These are phyloP conservation scores for Urtica urens DNA, from an alignment of 306 rosid species.

Conservation along the genomic window DNA sequence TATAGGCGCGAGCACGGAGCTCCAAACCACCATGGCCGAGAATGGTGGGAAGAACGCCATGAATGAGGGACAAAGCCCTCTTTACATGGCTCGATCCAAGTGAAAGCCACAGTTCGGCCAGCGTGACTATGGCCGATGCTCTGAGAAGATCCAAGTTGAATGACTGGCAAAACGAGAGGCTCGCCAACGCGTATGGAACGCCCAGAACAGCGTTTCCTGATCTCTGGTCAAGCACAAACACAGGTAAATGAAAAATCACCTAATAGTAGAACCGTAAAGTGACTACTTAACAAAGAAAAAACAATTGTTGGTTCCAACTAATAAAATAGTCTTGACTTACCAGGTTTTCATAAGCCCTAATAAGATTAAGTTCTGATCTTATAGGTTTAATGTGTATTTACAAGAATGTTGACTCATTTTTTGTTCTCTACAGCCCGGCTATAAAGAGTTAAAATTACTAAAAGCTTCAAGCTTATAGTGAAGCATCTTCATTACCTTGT, in stretches of 20 bases:
- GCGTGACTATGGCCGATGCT: conserved; percentile 82
- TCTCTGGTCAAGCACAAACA: no score
- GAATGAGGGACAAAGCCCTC: conserved; percentile 76
- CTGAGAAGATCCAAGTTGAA: conserved; percentile 93
- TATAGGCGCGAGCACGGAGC: conserved; percentile 81
- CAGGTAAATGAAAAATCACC: no score
- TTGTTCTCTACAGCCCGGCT: no score
- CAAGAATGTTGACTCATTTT: no score
- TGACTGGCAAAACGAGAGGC: conserved; percentile 90
- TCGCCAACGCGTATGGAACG: conserved; percentile 86
- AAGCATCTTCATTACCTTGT: conserved; percentile 47
- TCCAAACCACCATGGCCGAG: conserved; percentile 99
- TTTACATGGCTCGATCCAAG: conserved; percentile 85
- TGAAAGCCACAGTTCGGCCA: conserved; percentile 89
- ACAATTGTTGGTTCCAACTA: no score
- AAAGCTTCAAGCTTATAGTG: neutral
- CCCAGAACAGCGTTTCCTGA: conserved; percentile 93
- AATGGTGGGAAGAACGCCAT: conserved; percentile 83
- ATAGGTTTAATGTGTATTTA: no score
- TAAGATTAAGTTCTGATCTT: no score
- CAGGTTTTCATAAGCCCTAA: no score
- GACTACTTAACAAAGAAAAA: no score
- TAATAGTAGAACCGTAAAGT: no score
- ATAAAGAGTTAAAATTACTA: no score
- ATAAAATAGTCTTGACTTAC: no score